A percentile compares a stretch with the other conserved stretches of the same genome.
Evolutionary conservation across 2,329 filamentous ascomycete genomes (phyloP).

Genomic region (Fusarium veterinarium): DNA sequence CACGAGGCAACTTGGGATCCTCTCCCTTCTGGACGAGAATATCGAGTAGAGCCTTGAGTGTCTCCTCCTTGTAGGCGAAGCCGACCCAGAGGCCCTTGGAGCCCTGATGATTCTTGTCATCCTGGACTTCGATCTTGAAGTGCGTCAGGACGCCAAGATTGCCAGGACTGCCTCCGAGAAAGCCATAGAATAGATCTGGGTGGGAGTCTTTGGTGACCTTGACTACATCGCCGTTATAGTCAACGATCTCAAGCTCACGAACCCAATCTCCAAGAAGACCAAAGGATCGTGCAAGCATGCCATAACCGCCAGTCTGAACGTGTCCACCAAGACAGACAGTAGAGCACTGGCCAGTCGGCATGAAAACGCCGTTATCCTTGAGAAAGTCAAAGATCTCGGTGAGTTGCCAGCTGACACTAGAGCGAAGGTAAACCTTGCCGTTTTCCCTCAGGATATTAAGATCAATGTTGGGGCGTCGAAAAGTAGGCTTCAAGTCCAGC

Average conservation of each 20-base stretch:
- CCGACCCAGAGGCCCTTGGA: neutral
- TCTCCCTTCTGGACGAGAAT: neutral
- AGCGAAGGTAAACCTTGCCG: slow-evolving; percentile 50
- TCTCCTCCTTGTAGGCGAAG: neutral
- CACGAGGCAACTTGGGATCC: neutral
- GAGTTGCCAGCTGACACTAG: slow-evolving; percentile 56
- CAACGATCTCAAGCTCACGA: slow-evolving; percentile 59
- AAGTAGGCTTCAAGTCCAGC: slow-evolving; percentile 54
- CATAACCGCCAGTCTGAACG: slow-evolving; percentile 60
- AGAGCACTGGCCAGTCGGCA: slow-evolving; percentile 59
- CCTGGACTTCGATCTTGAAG: neutral
- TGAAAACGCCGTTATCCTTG: slow-evolving; percentile 54
- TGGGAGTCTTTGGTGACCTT: slow-evolving; percentile 59
- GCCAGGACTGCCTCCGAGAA: slow-evolving; percentile 67
- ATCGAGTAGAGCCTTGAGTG: neutral
- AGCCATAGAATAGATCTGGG: slow-evolving; percentile 67
- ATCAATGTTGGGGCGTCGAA: slow-evolving; percentile 43
- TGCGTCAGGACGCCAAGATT: slow-evolving; percentile 60
- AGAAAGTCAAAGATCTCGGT: slow-evolving; percentile 57
- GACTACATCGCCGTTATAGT: slow-evolving; percentile 57
- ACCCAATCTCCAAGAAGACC: slow-evolving; percentile 67
- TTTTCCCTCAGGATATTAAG: slow-evolving; percentile 36
- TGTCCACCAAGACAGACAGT: slow-evolving; percentile 60
- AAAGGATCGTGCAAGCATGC: slow-evolving; percentile 59
- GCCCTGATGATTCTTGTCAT: neutral